Base-by-base conservation (phyloP, 2,329 filamentous ascomycete genomes). In the Aspergillus nomiae region DNA sequence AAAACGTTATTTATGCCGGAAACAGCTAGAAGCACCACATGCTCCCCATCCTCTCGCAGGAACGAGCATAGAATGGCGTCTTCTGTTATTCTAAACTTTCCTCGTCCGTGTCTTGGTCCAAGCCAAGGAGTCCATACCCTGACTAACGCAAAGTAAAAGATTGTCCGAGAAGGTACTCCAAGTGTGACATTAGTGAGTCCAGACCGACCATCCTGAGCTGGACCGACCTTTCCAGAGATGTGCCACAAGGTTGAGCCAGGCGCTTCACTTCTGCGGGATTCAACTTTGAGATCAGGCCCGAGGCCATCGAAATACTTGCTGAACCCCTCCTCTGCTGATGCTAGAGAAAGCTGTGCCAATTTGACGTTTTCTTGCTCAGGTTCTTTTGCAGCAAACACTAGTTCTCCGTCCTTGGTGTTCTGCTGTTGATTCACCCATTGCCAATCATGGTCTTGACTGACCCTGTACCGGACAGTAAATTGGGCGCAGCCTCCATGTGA, bases 51-150 rank as follows among this genome's bases (percentile, higher is more conserved):
- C 0, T 81, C 76, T 28, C 87, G 89, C 26, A 96, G 80, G 69
- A 97, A 97, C 0, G 92, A 91, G 63, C 89, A 88, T 21, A 96
- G 74, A 2, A 97, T 78, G 1, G 88, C 92, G 71, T 96, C 91
- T 69, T 93, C 91, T 64, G 92, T 90, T 5, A 94, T 81, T 5
- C 81, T 79, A 61, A 96, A 90, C 0, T 80, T 80, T 4, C 81
- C 77, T 65, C 86, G 88, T 14, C 94, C 94, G 74, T 97, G 94
- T 45, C 92, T 84, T n/a, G 94, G 94, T 9, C 90, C 92, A 12
- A 97, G 81, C 94, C 94, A 98, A 1, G 93, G 90, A 38, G 85
- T 86, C 87, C 89, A 95, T 4, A 92, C 82, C 21, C 93, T 87
- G 6, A 96, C 89, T 14, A 97, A 79, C 9, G 92, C 88, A 74